Conservation (phyloP, 208 protist genomes). For the Trypanosoma mega region DNA sequence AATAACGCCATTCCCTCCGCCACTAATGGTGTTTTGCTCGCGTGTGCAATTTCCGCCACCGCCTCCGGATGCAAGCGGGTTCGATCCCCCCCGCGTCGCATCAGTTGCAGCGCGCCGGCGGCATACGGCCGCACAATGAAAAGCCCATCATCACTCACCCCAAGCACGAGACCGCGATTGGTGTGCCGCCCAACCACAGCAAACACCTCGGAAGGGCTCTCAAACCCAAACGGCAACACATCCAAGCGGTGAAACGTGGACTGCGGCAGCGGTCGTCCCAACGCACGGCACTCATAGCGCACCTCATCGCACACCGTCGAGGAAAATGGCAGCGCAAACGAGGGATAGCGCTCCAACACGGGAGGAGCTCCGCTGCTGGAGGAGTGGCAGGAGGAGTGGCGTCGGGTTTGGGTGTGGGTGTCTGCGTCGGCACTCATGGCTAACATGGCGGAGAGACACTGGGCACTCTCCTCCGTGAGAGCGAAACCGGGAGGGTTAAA, state of each 20-base stretch:
- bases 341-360: background rate
- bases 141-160: slow-evolving; percentile 33
- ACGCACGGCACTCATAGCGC: slow-evolving; percentile 50
- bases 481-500: background rate
- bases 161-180: slow-evolving; percentile 44
- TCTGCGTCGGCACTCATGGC: background rate
- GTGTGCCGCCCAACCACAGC: slow-evolving; percentile 55
- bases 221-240: slow-evolving; percentile 60
- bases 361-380: background rate
- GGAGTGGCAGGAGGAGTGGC: background rate
- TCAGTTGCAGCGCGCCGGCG: slow-evolving; percentile 20
- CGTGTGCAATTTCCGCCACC: background rate
- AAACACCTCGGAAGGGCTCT: slow-evolving; percentile 46
- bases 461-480: background rate
- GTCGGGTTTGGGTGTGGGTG: background rate
- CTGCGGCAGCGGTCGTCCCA: slow-evolving; percentile 31
- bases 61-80: slow-evolving; percentile 2
- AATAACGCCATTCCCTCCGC: no score
- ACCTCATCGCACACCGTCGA: slow-evolving; percentile 23
- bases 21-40: no score
- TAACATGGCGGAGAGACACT: background rate
- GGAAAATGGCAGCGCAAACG: background rate
- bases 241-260: slow-evolving; percentile 54
- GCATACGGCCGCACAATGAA: slow-evolving; percentile 46
- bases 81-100: slow-evolving; percentile 3